Percentiles rank a stretch among this genome's conserved stretches.
Evolutionary conservation across 768 basidiomycete genomes (phyloP).

Genomic region (Xanthoconium purpureum): DNA sequence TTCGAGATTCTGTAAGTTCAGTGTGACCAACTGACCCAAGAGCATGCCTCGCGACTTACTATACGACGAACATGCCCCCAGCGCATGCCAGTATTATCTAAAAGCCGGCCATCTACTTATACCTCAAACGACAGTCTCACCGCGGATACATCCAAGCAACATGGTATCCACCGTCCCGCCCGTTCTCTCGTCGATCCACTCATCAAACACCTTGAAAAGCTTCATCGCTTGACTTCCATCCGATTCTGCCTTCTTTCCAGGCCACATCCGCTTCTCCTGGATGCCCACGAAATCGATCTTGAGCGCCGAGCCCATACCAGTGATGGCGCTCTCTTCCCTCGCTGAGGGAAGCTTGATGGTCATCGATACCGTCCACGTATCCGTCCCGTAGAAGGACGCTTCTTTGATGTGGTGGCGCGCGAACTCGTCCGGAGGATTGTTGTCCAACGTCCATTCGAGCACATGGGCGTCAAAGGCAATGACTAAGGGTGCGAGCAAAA

Average conservation of each 20-base stretch:
- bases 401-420: slow-evolving; percentile 90
- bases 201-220: slow-evolving; percentile 72
- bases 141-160: slow-evolving; percentile 70
- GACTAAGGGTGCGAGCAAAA: slow-evolving; percentile 38
- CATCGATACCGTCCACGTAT: slow-evolving; percentile 72
- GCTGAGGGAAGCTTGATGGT: slow-evolving; percentile 51
- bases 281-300: slow-evolving; percentile 77
- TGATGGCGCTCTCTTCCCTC: background rate
- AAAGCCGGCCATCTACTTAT: background rate
- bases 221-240: slow-evolving; percentile 59
- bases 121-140: slow-evolving; percentile 43
- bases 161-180: slow-evolving; percentile 64
- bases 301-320: slow-evolving; percentile 29
- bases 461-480: slow-evolving; percentile 92
- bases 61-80: no score
- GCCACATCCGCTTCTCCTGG: slow-evolving; percentile 84
- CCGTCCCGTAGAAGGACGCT: slow-evolving; percentile 78
- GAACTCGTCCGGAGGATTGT: slow-evolving; percentile 70
- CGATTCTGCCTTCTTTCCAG: slow-evolving; percentile 54
- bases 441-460: slow-evolving; percentile 76
- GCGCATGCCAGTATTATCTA: background rate
- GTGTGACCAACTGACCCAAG: no score
- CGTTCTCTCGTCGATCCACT: slow-evolving; percentile 65
- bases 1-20: no score
- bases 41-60: no score